A percentile compares a stretch with the other conserved stretches of the same genome.
Evolutionary conservation across 192 early-diverging fungal species (phyloP).

Genomic region (Podila epicladia): DNA sequence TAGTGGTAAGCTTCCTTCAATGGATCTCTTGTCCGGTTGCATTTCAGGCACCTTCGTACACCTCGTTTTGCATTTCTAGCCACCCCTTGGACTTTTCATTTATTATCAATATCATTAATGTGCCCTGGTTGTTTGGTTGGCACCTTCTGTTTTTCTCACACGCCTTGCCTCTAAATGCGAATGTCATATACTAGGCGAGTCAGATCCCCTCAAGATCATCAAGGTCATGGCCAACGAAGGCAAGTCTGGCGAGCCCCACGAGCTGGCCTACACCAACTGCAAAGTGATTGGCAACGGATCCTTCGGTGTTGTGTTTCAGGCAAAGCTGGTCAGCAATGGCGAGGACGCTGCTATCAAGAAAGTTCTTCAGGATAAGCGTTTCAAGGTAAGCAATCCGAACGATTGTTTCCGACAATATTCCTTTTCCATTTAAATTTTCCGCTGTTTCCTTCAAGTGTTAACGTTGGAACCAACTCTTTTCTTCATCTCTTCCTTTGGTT

Average conservation of each 20-base stretch:
- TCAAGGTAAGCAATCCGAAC: conserved; percentile 75
- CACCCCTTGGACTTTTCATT: not conserved
- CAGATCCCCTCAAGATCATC: conserved; percentile 74
- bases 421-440: conserved; percentile 2
- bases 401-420: not conserved
- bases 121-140: not conserved
- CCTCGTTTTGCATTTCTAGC: no score
- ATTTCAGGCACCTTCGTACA: no score
- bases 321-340: conserved; percentile 79
- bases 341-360: conserved; percentile 98
- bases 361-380: conserved; percentile 97
- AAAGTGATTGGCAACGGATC: conserved; percentile 97
- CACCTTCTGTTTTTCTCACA: not conserved
- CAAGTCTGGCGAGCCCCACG: conserved; percentile 82
- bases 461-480: not conserved
- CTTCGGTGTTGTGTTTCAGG: conserved; percentile 98
- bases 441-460: not conserved
- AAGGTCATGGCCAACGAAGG: conserved; percentile 88
- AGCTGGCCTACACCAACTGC: conserved; percentile 91
- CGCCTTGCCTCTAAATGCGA: not conserved
- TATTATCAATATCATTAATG: not conserved
- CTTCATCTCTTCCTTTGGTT: conserved; percentile 3
- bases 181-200: conserved; percentile 30
- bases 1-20: conserved; percentile 28
- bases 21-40: no score